These are phyloP conservation scores for Colletotrichum sp. DNA, from an alignment of 2,329 filamentous ascomycete genomes.

Conservation along the genomic window DNA sequence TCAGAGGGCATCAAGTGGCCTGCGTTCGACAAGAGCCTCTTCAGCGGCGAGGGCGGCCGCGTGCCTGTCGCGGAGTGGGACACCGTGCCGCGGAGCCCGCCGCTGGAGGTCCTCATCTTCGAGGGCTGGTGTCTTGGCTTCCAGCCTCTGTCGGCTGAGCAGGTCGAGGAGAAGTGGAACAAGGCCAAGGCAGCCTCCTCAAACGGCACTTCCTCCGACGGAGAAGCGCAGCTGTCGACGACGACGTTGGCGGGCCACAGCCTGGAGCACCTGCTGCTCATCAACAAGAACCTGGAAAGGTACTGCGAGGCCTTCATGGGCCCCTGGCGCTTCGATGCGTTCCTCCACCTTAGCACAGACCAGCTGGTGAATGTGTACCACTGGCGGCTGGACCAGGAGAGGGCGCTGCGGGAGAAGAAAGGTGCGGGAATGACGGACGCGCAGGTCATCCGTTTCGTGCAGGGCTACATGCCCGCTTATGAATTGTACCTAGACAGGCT, in stretches of 20 bases:
- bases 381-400: slow-evolving; percentile 17
- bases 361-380: slow-evolving; percentile 13
- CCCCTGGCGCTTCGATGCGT: slow-evolving; percentile 14
- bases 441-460: slow-evolving; percentile 15
- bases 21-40: slow-evolving; percentile 16
- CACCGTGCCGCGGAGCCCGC: neutral
- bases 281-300: slow-evolving; percentile 13
- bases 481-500: slow-evolving; percentile 14
- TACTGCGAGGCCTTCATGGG: slow-evolving; percentile 20
- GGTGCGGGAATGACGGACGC: slow-evolving; percentile 15
- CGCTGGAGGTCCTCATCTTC: slow-evolving; percentile 14
- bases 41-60: slow-evolving; percentile 10
- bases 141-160: neutral
- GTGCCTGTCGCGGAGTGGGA: slow-evolving; percentile 1
- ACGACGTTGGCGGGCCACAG: slow-evolving; percentile 3
- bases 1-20: neutral
- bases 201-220: neutral
- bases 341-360: slow-evolving; percentile 14
- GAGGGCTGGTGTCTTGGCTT: slow-evolving; percentile 21
- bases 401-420: slow-evolving; percentile 15
- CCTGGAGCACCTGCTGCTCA: slow-evolving; percentile 1
- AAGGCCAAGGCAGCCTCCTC: neutral
- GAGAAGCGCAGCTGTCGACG: neutral
- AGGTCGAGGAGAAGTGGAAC: slow-evolving; percentile 5
- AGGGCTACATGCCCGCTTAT: slow-evolving; percentile 20